Evolutionary conservation across 768 basidiomycete genomes (phyloP).

Genomic region (Russula sp.): DNA sequence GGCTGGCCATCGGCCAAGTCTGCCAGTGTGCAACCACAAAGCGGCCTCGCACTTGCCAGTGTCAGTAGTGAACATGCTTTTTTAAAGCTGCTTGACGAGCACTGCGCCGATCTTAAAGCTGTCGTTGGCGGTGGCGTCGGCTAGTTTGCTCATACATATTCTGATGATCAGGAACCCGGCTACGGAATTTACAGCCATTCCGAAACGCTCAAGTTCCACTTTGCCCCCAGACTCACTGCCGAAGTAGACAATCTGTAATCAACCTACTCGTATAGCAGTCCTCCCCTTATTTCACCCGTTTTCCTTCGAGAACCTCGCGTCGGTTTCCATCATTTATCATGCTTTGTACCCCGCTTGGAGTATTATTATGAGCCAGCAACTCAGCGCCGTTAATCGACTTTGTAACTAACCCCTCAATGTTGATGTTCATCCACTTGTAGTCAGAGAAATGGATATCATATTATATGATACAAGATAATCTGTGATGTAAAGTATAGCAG

Average conservation of each 20-base stretch:
- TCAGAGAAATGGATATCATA: background rate
- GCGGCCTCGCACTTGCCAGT: constrained; percentile 48
- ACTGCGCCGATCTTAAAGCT: constrained; percentile 57
- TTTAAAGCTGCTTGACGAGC: constrained; percentile 53
- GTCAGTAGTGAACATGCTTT: constrained; percentile 44
- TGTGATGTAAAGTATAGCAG: background rate
- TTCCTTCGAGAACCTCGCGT: too few species aligned
- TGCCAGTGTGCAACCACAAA: constrained; percentile 57
- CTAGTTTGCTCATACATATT: constrained; percentile 81
- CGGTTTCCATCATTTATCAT: background rate
- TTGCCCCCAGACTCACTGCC: constrained; percentile 61
- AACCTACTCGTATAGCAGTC: too few species aligned
- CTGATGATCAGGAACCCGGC: constrained; percentile 57
- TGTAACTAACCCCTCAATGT: background rate
- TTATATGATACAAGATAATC: background rate
- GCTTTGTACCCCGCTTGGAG: background rate
- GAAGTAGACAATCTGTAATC: constrained; percentile 13
- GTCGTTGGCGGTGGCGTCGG: constrained; percentile 59
- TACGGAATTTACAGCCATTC: constrained; percentile 58
- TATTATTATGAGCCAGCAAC: too few species aligned
- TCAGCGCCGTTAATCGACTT: too few species aligned
- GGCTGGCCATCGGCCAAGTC: constrained; percentile 69
- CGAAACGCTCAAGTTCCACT: constrained; percentile 54
- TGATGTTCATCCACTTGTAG: background rate
- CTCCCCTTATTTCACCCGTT: background rate